Evolutionary conservation across 306 rosid species (phyloP).

Genomic region (Sechiopsis laciniata): DNA sequence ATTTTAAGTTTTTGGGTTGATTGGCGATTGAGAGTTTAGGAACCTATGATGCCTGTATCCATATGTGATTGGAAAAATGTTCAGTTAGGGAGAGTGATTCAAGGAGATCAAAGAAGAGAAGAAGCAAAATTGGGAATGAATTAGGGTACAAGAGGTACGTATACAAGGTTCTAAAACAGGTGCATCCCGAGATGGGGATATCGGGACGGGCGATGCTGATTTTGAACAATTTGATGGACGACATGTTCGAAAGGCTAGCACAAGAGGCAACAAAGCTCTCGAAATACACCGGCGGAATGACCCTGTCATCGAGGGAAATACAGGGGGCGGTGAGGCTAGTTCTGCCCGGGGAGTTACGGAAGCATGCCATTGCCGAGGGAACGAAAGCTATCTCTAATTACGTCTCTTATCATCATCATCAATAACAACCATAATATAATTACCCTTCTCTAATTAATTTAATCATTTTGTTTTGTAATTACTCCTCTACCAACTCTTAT

Average conservation of each 20-base stretch:
- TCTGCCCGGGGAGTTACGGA: constrained; percentile 58
- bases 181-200: constrained; percentile 67
- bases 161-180: constrained; percentile 58
- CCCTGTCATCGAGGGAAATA: constrained; percentile 51
- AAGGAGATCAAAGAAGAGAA: not conserved
- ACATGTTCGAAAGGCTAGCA: constrained; percentile 73
- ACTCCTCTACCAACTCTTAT: no score
- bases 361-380: constrained; percentile 69
- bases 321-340: constrained; percentile 64
- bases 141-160: constrained; percentile 58
- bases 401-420: not conserved
- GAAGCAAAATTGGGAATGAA: constrained; percentile 7
- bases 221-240: constrained; percentile 62
- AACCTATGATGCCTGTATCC: no score
- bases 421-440: no score
- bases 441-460: no score
- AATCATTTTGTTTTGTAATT: not conserved
- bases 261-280: constrained; percentile 47
- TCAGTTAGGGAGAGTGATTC: not conserved
- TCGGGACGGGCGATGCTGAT: constrained; percentile 52
- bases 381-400: constrained; percentile 38
- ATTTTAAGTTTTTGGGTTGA: no score
- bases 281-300: constrained; percentile 26
- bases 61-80: no score
- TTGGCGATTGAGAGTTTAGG: no score